Base-by-base conservation (phyloP, 163 green algal species). In the Scenedesmus sp. region DNA sequence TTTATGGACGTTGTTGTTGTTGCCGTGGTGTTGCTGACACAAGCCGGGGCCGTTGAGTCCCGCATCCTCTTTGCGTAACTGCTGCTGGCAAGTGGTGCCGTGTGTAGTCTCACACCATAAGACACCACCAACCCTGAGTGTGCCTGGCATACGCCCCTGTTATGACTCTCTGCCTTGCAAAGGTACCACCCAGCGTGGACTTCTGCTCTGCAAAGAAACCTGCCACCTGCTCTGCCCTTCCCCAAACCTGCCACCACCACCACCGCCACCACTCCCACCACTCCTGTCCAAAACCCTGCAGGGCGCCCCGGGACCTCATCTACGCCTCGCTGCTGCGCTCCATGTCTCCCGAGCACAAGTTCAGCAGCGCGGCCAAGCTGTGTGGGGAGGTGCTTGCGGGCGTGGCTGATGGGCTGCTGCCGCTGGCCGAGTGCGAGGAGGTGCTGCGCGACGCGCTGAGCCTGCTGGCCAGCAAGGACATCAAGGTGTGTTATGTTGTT, bases 311-410 rank as follows among this genome's bases (percentile, higher is more conserved):
- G 10, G 94, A 96, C 93, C 90, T 91, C 23, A 93, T 96, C 18
- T 97, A 97, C 92, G 64, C 89, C 70, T 93, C 93, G 18, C 95
- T 99, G 90, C 96, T 99, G 85, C 62, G 82, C 16, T 93, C 88
- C 66, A 99, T 99, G 97, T 89, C 94, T 5, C 95, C 97, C 10
- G 97, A 99, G 94, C 96, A 99, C 95, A 97, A 97, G 88, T 98
- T 99, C 92, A 94, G 91, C 54, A 97, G 94, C 52, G 91, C 95
- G 4, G 96, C 96, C 56, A 97, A 97, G 93, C 94, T 99, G 76
- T 97, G 95, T 84, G 84, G 88, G 9, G 95, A 98, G 88, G 90
- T 93, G 90, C 84, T 93, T 2, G 88, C 88, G 12, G 95, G 92
- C 0, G 94, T 97, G n/a, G 96, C 95, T 9, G 97, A 99, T 54